A percentile compares a stretch with the other conserved stretches of the same genome.
Evolutionary conservation across 352 stramenopile species (phyloP).

Genomic region (Paralagenidium karlingii): DNA sequence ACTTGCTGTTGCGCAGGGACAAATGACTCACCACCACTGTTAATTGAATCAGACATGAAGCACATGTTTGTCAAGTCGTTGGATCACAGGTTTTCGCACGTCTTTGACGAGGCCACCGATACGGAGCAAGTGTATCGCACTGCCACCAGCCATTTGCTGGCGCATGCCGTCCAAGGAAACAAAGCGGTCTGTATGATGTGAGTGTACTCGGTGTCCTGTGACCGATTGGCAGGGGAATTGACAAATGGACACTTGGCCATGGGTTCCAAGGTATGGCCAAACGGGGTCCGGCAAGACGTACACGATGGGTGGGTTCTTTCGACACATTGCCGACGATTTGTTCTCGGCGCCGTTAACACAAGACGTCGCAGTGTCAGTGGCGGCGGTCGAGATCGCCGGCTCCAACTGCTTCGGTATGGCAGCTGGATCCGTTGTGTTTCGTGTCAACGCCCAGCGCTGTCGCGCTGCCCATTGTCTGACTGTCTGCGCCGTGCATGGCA

Average conservation of each 20-base stretch:
- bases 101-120: slow-evolving; percentile 56
- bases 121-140: slow-evolving; percentile 71
- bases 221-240: too few species aligned
- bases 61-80: slow-evolving; percentile 78
- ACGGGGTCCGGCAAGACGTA: slow-evolving; percentile 65
- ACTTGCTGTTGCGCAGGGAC: neutral
- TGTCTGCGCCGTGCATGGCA: slow-evolving; percentile 6
- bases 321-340: slow-evolving; percentile 62
- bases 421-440: neutral
- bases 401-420: slow-evolving; percentile 43
- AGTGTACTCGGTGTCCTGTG: slow-evolving; percentile 15
- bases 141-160: slow-evolving; percentile 44
- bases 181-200: slow-evolving; percentile 77
- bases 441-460: neutral
- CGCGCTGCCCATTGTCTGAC: too few species aligned
- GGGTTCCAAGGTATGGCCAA: slow-evolving; percentile 24
- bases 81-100: slow-evolving; percentile 57
- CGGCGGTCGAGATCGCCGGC: slow-evolving; percentile 45
- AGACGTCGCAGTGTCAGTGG: slow-evolving; percentile 30
- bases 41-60: slow-evolving; percentile 53
- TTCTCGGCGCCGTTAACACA: slow-evolving; percentile 29
- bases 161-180: slow-evolving; percentile 47
- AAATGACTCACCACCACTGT: neutral
- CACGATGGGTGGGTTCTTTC: slow-evolving; percentile 78
- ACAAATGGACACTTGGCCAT: too few species aligned